phyloP scores from a whole-genome alignment of 208 protist species.

The Leishmania turanica region DNA sequence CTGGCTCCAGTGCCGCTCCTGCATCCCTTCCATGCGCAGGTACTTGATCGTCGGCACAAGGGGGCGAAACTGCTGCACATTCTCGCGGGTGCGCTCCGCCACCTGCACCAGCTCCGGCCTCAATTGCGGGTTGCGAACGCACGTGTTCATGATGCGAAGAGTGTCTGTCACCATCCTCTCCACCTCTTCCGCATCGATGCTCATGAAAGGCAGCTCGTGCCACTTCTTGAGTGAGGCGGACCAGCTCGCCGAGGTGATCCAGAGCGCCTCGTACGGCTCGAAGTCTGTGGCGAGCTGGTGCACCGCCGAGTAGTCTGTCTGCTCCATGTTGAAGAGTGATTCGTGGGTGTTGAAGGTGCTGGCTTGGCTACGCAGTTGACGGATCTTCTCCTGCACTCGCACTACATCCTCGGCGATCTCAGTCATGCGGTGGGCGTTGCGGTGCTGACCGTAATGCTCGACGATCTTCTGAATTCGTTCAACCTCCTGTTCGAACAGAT shows the following conservation, averaged over 20 bases:
- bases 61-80: constrained; percentile 96
- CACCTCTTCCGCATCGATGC: constrained; percentile 92
- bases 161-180: constrained; percentile 84
- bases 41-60: constrained; percentile 95
- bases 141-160: constrained; percentile 88
- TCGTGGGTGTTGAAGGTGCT: constrained; percentile 96
- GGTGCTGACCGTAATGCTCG: constrained; percentile 89
- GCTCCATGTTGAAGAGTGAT: constrained; percentile 92
- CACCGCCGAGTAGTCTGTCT: constrained; percentile 94
- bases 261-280: constrained; percentile 96
- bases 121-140: constrained; percentile 75
- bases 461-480: constrained; percentile 75
- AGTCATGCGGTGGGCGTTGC: constrained; percentile 73
- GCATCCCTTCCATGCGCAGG: constrained; percentile 96
- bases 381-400: constrained; percentile 86
- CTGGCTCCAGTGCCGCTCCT: constrained; percentile 96
- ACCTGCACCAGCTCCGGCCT: constrained; percentile 87
- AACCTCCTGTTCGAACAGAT: constrained; percentile 84
- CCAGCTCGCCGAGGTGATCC: constrained; percentile 95
- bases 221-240: constrained; percentile 72
- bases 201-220: constrained; percentile 79
- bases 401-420: constrained; percentile 93
- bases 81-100: constrained; percentile 77
- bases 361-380: constrained; percentile 78
- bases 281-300: constrained; percentile 93